Evolutionary conservation across 2,329 filamentous ascomycete genomes (phyloP).

Genomic region (Colletotrichum sp.): DNA sequence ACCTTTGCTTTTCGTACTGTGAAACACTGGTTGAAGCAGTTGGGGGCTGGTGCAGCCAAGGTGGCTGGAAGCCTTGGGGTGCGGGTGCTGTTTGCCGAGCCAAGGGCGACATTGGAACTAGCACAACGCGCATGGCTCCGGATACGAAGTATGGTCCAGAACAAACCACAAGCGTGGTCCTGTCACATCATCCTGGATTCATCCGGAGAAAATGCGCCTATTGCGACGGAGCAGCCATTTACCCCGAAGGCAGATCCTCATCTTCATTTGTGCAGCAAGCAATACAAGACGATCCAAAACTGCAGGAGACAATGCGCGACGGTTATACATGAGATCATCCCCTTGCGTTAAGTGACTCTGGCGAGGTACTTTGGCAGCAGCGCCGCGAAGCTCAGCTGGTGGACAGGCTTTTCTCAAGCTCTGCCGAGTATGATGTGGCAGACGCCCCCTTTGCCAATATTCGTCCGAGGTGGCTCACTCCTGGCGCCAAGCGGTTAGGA

Average conservation of each 20-base stretch:
- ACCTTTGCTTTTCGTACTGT: slow-evolving; percentile 1
- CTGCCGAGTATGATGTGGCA: background rate
- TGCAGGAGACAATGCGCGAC: background rate
- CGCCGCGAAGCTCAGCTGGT: background rate
- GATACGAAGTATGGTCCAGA: background rate
- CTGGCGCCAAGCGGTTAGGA: background rate
- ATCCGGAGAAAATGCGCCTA: background rate
- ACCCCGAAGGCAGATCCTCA: background rate
- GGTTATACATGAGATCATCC: background rate
- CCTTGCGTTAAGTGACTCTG: background rate
- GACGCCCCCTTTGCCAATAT: background rate
- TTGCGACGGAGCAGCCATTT: background rate
- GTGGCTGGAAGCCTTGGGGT: background rate
- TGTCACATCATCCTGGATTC: background rate
- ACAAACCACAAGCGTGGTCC: background rate
- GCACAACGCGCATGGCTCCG: background rate
- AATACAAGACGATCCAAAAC: background rate
- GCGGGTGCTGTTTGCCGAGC: background rate
- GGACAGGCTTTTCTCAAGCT: background rate
- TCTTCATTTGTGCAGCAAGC: background rate
- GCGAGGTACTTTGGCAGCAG: background rate
- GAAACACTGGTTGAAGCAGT: slow-evolving; percentile 11
- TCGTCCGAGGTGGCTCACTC: background rate
- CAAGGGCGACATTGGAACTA: background rate
- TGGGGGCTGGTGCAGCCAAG: background rate